phyloP scores from a whole-genome alignment of 129 eudicot genomes.

The Arctium minus region DNA sequence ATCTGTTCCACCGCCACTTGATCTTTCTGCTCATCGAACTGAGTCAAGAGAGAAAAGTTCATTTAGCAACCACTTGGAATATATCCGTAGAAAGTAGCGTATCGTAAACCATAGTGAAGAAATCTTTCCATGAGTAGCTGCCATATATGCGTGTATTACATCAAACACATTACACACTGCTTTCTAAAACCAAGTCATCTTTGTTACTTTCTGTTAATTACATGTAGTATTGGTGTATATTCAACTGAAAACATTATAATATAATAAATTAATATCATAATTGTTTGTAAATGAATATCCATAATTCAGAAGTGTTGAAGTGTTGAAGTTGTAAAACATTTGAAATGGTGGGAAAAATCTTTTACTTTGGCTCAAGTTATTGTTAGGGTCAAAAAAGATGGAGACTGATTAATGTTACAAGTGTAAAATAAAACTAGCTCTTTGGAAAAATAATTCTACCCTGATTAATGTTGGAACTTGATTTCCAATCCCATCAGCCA shows the following conservation, averaged over 20 bases:
- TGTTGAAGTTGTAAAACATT: neutral
- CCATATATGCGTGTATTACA: neutral
- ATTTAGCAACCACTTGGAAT: neutral
- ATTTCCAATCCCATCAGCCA: neutral
- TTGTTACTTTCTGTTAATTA: neutral
- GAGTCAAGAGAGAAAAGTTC: slow-evolving; percentile 9
- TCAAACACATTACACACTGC: neutral
- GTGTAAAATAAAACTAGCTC: neutral
- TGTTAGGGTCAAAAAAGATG: neutral
- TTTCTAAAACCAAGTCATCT: neutral
- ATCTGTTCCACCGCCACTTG: slow-evolving; percentile 59
- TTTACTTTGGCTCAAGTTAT: neutral
- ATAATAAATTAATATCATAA: neutral
- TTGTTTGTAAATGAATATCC: neutral
- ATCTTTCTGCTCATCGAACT: slow-evolving; percentile 63
- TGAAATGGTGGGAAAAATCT: neutral
- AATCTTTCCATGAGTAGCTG: neutral
- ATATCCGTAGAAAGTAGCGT: neutral
- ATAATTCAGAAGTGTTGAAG: neutral
- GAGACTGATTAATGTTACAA: neutral
- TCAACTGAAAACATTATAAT: neutral
- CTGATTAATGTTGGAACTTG: neutral
- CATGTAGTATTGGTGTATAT: neutral
- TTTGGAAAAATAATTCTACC: neutral
- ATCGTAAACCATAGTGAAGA: slow-evolving; percentile 3